Conservation (phyloP, 441 rosid genomes). For the Gossypium gossypioides region DNA sequence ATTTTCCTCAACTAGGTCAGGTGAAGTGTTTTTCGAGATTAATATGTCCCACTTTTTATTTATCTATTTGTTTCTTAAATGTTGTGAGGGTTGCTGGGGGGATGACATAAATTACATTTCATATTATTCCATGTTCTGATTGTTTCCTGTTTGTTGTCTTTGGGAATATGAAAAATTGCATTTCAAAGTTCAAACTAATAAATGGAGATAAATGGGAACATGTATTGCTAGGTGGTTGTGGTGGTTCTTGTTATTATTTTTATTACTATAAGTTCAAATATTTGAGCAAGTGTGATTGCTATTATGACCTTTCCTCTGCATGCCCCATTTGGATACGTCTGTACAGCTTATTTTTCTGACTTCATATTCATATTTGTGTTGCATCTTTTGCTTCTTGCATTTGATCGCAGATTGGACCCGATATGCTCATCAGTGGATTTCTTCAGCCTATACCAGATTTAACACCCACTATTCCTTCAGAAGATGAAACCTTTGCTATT, state of each 20-base stretch:
- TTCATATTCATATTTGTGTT: neutral
- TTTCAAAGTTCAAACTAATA: neutral
- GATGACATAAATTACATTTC: neutral
- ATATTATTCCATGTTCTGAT: neutral
- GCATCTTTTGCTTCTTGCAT: conserved; percentile 9
- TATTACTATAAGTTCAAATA: neutral
- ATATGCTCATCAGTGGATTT: conserved; percentile 84
- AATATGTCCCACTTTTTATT: neutral
- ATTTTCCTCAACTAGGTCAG: neutral
- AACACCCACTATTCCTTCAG: conserved; percentile 70
- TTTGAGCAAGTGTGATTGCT: neutral
- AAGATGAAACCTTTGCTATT: conserved; percentile 68
- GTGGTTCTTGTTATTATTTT: too few species aligned
- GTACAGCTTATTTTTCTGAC: neutral
- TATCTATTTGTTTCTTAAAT: neutral
- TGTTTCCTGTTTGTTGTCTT: conserved; percentile 1
- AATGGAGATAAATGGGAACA: neutral
- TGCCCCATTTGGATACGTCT: neutral
- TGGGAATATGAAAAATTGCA: neutral
- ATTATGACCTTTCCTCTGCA: neutral
- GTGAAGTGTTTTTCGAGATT: neutral
- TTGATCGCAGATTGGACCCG: conserved; percentile 68
- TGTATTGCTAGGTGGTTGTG: neutral
- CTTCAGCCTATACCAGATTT: conserved; percentile 82
- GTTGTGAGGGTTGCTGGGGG: neutral